Conservation (phyloP, 2,329 filamentous ascomycete genomes). For the Torrubiella hemipterigena region DNA sequence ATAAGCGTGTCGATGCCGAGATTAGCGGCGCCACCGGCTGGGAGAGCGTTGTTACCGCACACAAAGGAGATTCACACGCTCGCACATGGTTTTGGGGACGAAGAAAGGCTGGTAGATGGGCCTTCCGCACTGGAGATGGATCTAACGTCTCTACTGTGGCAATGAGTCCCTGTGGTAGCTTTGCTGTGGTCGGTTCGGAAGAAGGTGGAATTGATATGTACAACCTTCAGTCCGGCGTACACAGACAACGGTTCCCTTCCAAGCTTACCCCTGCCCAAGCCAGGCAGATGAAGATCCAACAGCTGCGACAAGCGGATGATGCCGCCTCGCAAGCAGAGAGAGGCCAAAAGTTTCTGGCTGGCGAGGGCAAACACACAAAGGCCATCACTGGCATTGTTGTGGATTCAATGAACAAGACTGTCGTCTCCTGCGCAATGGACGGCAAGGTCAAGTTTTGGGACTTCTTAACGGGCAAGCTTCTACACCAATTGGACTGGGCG, state of each 20-base stretch:
- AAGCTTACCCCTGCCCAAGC: conserved; percentile 67
- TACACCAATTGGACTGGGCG: conserved; percentile 75
- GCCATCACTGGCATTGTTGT: conserved; percentile 78
- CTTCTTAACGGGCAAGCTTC: conserved; percentile 68
- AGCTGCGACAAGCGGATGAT: conserved; percentile 45
- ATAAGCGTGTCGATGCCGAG: conserved; percentile 54
- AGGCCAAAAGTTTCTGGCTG: conserved; percentile 29
- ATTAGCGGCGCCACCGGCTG: conserved; percentile 74
- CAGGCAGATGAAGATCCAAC: conserved; percentile 58
- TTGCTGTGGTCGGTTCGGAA: conserved; percentile 78
- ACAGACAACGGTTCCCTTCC: conserved; percentile 79
- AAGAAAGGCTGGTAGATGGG: conserved; percentile 86
- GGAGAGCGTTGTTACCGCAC: conserved; percentile 93
- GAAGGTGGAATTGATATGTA: conserved; percentile 84
- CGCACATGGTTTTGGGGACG: conserved; percentile 98
- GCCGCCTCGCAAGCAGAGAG: conserved; percentile 38
- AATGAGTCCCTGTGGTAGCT: conserved; percentile 85
- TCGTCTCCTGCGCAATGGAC: conserved; percentile 81
- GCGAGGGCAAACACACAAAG: conserved; percentile 64
- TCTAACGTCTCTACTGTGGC: conserved; percentile 77
- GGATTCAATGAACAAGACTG: conserved; percentile 74
- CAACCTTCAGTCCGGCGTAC: conserved; percentile 86
- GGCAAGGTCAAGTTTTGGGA: conserved; percentile 98
- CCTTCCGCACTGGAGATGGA: conserved; percentile 74
- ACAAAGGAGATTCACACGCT: conserved; percentile 71